Base-by-base conservation (phyloP, 78 protist genomes). In the Dictyostelium brefeldianum region DNA sequence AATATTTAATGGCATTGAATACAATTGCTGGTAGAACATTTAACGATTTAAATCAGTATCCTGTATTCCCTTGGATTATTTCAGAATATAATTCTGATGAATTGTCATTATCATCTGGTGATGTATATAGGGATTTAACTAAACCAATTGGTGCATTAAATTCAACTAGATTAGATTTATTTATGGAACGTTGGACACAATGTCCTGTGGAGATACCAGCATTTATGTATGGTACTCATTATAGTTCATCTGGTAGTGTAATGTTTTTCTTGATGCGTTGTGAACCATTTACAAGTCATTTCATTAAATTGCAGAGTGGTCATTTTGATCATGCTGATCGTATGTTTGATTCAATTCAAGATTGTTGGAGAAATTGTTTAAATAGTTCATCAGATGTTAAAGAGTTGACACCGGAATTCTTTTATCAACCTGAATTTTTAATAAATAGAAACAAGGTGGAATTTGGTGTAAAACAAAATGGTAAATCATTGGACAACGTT, bases 221-320 rank as follows among this genome's bases (percentile, higher is more conserved):
- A 4, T 98, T 96, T 83, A 98, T 97, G 95, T 98, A 98, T 95
- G 99, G 99, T 57, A 83, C 99, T 20, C 99, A 98, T 92, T 98
- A 98, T 92, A 81, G 96, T 10, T 43, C 89, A 5, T 71, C 96
- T 29, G 98, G 97, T 12, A 27, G 83, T 31, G 98, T 98, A 6
- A 80, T 97, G 81, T 95, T 89, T 94, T 98, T 78, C 89, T 96
- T 98, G 22, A 25, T 98, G 31, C 89, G 99, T 18, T 15, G 95
- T 83, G 98, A 98, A 83, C 99, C 99, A 8, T 97, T 95, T 82
- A 95, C 73, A 69, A 53, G 69, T 5, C 78, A 83, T 27, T 83
- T 84, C 25, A 78, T 83, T 65, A 84, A 92, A 7, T 47, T 83
- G 15, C 98, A 77, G 29, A 20, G 97, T 31, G 99, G 99, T 4